These are phyloP conservation scores for Paraphoma sp. DNA, from an alignment of 2,329 filamentous ascomycete species.

Conservation along the genomic window DNA sequence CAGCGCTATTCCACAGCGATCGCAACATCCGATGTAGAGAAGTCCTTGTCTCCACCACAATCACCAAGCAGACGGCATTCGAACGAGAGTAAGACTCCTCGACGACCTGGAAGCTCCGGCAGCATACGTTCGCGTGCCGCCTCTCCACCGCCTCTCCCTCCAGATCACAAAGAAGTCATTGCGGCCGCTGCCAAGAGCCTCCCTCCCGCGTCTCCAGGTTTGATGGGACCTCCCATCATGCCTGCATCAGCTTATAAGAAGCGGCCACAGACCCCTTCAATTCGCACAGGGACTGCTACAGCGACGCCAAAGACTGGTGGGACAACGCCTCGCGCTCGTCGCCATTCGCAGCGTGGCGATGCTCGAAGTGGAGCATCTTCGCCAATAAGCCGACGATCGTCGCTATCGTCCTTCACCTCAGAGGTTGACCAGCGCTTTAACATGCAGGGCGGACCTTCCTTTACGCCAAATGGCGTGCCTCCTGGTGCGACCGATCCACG, in stretches of 20 bases:
- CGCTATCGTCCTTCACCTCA: conserved; percentile 92
- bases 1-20: conserved; percentile 35
- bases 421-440: conserved; percentile 94
- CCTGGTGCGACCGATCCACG: conserved; percentile 81
- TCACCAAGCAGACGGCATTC: conserved; percentile 43
- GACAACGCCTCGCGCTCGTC: conserved; percentile 62
- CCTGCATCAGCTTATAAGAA: conserved; percentile 76
- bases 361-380: conserved; percentile 56
- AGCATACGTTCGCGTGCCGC: conserved; percentile 65
- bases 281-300: conserved; percentile 51
- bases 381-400: conserved; percentile 73
- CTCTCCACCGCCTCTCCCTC: conserved; percentile 75
- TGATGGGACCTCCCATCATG: conserved; percentile 85
- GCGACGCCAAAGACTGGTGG: conserved; percentile 55
- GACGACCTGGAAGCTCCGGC: conserved; percentile 74
- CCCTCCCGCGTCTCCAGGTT: conserved; percentile 48
- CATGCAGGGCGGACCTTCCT: conserved; percentile 58
- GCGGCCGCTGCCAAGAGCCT: conserved; percentile 71
- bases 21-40: conserved; percentile 39
- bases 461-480: conserved; percentile 64
- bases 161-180: conserved; percentile 84
- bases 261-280: conserved; percentile 48
- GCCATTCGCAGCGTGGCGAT: conserved; percentile 51
- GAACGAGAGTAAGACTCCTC: conserved; percentile 43
- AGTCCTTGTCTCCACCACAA: conserved; percentile 38